Evolutionary conservation across 1,139 yeast species (phyloP).

Genomic region (Meyerozyma sp.): DNA sequence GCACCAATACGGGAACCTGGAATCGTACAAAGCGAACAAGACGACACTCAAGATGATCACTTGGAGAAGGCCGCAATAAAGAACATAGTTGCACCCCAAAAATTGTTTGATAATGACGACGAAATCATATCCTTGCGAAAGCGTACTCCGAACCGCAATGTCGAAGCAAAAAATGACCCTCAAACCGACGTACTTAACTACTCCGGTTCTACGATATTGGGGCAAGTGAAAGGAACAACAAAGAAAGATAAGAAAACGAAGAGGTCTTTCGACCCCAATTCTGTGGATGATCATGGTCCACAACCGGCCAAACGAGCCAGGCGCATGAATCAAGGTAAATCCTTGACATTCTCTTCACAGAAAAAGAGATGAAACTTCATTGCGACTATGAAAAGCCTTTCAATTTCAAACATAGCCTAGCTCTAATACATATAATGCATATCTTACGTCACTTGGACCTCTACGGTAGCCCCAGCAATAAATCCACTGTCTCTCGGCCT

Average conservation of each 20-base stretch:
- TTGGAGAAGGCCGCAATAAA: neutral
- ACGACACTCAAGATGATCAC: neutral
- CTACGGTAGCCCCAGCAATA: too few species aligned
- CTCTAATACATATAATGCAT: too few species aligned
- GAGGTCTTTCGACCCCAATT: slow-evolving; percentile 59
- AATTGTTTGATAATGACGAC: neutral
- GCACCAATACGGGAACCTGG: neutral
- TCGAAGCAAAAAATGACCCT: neutral
- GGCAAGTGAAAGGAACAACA: neutral
- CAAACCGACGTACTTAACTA: neutral
- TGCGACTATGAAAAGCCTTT: too few species aligned
- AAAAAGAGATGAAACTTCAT: too few species aligned
- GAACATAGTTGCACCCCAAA: too few species aligned
- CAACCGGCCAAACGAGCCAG: slow-evolving; percentile 42
- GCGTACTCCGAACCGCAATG: neutral
- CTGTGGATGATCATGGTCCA: slow-evolving; percentile 43
- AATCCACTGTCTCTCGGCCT: too few species aligned
- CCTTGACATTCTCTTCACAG: slow-evolving; percentile 32
- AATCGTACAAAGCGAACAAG: neutral
- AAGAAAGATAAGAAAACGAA: slow-evolving; percentile 26
- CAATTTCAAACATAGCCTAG: too few species aligned
- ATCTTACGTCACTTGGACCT: too few species aligned
- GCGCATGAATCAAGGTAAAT: slow-evolving; percentile 38
- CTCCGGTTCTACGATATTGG: neutral
- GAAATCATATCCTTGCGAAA: neutral